Conservation (phyloP, 2,329 filamentous ascomycete species). For the Trichoderma endophyticum region DNA sequence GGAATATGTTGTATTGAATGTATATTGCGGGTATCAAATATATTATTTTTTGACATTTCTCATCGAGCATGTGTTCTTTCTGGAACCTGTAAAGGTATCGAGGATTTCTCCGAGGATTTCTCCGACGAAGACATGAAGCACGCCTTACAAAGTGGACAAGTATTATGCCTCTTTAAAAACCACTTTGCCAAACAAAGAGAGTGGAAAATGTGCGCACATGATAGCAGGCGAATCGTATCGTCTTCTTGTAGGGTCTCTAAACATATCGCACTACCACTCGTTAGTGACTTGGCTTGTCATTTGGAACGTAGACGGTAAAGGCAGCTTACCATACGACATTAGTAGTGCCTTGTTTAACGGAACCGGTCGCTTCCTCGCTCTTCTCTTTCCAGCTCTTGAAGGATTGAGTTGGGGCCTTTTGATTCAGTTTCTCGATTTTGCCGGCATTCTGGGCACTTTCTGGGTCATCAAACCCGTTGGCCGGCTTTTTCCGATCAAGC, state of each 20-base stretch:
- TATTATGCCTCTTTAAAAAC: conserved; percentile 22
- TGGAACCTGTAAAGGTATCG: not conserved
- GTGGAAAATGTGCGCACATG: conserved; percentile 24
- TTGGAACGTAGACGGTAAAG: not conserved
- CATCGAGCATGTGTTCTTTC: not conserved
- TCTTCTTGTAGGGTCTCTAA: conserved; percentile 20
- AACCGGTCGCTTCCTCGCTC: not conserved
- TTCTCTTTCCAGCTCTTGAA: conserved; percentile 10
- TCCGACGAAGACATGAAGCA: conserved; percentile 6
- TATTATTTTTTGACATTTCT: not conserved
- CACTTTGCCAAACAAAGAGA: conserved; percentile 21
- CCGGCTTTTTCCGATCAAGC: not conserved
- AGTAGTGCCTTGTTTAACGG: not conserved
- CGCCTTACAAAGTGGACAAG: conserved; percentile 23
- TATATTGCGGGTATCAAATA: not conserved
- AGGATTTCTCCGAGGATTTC: not conserved
- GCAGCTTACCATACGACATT: not conserved
- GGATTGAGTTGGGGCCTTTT: not conserved
- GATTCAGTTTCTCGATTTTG: not conserved
- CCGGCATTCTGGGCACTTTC: not conserved
- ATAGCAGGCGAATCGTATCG: conserved; percentile 20
- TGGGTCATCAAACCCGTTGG: not conserved
- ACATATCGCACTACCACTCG: conserved; percentile 21
- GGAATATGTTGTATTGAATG: not conserved
- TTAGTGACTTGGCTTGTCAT: not conserved